Base-by-base conservation (phyloP, 768 basidiomycete genomes). In the Psilocybe cyanescens region DNA sequence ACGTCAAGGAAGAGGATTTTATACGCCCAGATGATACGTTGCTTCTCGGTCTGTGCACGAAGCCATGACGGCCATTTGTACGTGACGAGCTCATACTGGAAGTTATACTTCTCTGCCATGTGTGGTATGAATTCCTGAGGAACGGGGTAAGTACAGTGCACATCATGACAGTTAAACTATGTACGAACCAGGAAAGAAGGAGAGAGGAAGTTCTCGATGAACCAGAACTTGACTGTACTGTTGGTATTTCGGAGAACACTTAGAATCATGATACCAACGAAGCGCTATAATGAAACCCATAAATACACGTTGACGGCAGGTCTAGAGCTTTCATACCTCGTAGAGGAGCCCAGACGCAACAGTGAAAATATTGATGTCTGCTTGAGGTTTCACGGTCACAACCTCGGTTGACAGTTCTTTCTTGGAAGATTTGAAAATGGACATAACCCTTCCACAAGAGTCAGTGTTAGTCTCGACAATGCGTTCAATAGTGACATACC, bases 11-110 rank as follows among this genome's bases (percentile, higher is more conserved):
- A 99, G 46, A 99, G 88, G 64, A 99, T 99, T 78, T 99, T 99
- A 82, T 99, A 99, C 0, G 94, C 97, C 97, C 97, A 99, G 67
- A 99, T 99, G 58, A 97, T 90, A 8, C 97, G 86, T 74, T 99
- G 97, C 74, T 99, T 99, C 78, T 99, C 97, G 60, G 90, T 95
- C 72, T 99, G 97, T 12, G 86, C 86, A n/a, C 95, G 90, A 3
- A 99, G 83, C 97, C 97, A 99, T 1, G 92, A 92, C 0, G 97
- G 97, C 97, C 97, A 99, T 71, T 97, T 97, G 81, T 99, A 99
- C 0, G 97, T 99, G 58, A 99, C 92, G 12, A 99, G 83, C 71
- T 99, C 97, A 70, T 97, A 99, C 71, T 96, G 86, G 83, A 99
- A 99, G 44, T 86, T 86, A 69, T 99, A 99, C 64, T 90, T 91